Conservation (phyloP, 108 stramenopile species). For the Discostella stelligeroides region DNA sequence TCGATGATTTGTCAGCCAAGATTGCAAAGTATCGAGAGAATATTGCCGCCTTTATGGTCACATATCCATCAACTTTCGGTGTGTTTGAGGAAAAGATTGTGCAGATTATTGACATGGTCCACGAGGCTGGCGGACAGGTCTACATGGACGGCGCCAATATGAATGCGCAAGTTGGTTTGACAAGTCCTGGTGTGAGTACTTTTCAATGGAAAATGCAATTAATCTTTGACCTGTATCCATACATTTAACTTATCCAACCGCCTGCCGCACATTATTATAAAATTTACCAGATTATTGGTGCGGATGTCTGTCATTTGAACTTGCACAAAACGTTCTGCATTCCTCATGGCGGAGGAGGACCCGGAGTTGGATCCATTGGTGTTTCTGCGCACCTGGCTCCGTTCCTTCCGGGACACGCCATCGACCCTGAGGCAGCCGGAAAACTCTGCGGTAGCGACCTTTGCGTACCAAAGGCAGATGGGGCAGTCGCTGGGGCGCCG, state of each 20-base stretch:
- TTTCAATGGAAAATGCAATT: not conserved
- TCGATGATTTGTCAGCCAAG: conserved; percentile 90
- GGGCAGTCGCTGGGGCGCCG: conserved; percentile 94
- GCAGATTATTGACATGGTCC: conserved; percentile 87
- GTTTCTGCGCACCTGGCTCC: conserved; percentile 96
- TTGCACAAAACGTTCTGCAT: conserved; percentile 99
- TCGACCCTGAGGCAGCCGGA: conserved; percentile 82
- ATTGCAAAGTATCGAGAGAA: conserved; percentile 90
- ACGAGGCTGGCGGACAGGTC: conserved; percentile 95
- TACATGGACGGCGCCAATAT: conserved; percentile 99
- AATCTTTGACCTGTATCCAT: no score
- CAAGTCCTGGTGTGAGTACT: conserved; percentile 84
- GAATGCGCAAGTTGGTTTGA: conserved; percentile 99
- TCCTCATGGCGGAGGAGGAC: conserved; percentile 99
- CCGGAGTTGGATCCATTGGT: conserved; percentile 98
- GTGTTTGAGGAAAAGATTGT: conserved; percentile 97
- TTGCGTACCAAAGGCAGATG: conserved; percentile 77
- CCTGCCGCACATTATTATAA: not conserved
- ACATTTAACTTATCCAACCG: not conserved
- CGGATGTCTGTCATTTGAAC: conserved; percentile 99
- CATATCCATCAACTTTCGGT: conserved; percentile 99
- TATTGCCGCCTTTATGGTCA: conserved; percentile 98
- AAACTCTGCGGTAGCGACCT: conserved; percentile 77
- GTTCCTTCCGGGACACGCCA: conserved; percentile 95
- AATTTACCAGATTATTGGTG: conserved; percentile 73